Percentiles rank a stretch among this genome's conserved stretches.
phyloP scores from a whole-genome alignment of 1,139 yeast genomes.

The Candida sojae region DNA sequence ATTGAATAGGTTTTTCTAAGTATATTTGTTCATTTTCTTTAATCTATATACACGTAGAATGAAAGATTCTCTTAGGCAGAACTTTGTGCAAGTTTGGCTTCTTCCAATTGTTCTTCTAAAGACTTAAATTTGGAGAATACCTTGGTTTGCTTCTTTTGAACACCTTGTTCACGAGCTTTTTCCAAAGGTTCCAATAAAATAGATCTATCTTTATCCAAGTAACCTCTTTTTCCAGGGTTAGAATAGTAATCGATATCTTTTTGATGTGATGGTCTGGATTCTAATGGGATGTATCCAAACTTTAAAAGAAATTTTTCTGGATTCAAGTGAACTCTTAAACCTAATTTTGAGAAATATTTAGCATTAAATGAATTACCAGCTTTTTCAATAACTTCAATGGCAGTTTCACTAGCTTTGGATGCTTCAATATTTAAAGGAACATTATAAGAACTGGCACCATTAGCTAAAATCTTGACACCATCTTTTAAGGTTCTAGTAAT shows the following conservation, averaged over 20 bases:
- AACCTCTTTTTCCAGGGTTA: constrained; percentile 73
- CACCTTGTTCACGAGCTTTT: constrained; percentile 21
- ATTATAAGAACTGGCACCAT: constrained; percentile 56
- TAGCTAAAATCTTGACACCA: constrained; percentile 83
- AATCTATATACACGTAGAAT: constrained; percentile 6
- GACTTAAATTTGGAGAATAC: constrained; percentile 21
- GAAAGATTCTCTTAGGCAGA: not conserved
- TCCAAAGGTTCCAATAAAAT: constrained; percentile 41
- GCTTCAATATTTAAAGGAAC: constrained; percentile 78
- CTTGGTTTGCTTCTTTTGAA: constrained; percentile 32
- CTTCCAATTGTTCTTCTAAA: constrained; percentile 13
- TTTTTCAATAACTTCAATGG: constrained; percentile 70
- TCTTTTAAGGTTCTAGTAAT: constrained; percentile 70
- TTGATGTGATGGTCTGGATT: constrained; percentile 83
- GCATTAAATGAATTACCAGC: constrained; percentile 77
- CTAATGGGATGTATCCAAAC: constrained; percentile 79
- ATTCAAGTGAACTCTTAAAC: constrained; percentile 71
- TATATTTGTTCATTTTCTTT: constrained; percentile 4
- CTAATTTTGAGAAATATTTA: constrained; percentile 64
- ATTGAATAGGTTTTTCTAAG: constrained; percentile 16
- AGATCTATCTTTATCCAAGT: constrained; percentile 49
- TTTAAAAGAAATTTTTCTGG: constrained; percentile 70
- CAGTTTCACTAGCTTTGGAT: constrained; percentile 72
- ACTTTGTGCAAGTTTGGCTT: constrained; percentile 9
- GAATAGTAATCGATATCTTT: constrained; percentile 82